Evolutionary conservation across 768 basidiomycete genomes (phyloP), one percentile per base, ranked within the genome.

Genomic region (Hygrophoropsis aurantiaca): DNA sequence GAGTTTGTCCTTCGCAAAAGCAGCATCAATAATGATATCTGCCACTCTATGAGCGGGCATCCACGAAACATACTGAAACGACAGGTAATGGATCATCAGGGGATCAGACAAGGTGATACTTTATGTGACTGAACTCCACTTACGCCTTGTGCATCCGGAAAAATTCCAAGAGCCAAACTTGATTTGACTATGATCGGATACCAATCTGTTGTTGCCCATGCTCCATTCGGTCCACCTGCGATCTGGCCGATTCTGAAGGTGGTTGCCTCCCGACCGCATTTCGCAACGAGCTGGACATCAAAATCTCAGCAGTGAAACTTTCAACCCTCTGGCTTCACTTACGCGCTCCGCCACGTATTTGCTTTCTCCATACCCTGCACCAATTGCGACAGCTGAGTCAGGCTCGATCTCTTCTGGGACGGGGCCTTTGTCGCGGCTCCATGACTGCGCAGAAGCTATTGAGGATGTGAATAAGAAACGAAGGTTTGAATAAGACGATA

Each of bases 221-320:
- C 67, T 16, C 77, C 77, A 1, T 57, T 57, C 0, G 46, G 49
- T 19, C 73, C 72, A 13, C 76, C 76, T 21, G 60, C 62, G 6
- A 78, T 58, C 46, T 80, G 78, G 0, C 77, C 79, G 9, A 77
- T 69, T 3, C 79, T 63, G 23, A 78, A 58, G 2, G 69, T 68
- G 0, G 67, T 61, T 0, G 58, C 59, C 6, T 62, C 61, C 3
- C 78, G 47, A 3, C 70, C 64, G 7, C 73, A 73, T 40, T 62
- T 61, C 3, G 58, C 58, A 21, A 80, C 65, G 7, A 78, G 58
- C 64, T 73, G 25, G 13, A 16, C 5, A 19, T 11, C 3, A 11
- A 19, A 6, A 18, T 56, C 20, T 44, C 26, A 37, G 5, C 2
- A 8, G 16, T 9, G 19, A 10, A 5, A 5, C 24, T 4, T 33